These are phyloP conservation scores for Neopestalotiopsis clavispora DNA, from an alignment of 2,329 filamentous ascomycete species.

Conservation along the genomic window DNA sequence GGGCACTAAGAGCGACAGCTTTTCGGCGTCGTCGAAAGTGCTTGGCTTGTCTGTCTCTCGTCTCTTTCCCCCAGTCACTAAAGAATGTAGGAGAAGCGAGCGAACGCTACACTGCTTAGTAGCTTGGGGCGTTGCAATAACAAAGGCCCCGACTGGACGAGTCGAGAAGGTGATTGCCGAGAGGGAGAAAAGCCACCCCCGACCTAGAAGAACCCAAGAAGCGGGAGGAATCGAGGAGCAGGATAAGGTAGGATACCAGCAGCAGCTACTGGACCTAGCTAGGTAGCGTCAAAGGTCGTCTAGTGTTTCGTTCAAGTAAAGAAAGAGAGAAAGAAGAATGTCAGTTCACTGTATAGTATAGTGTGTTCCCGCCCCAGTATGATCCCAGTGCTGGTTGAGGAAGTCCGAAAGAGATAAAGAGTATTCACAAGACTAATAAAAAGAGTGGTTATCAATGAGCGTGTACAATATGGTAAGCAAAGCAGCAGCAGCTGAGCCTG, in stretches of 20 bases:
- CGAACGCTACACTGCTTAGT: neutral
- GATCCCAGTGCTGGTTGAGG: conserved; percentile 15
- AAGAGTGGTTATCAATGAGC: neutral
- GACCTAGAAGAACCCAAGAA: neutral
- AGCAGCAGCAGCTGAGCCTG: conserved; percentile 3
- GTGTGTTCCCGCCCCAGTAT: neutral
- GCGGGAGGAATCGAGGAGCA: neutral
- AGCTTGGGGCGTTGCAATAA: neutral
- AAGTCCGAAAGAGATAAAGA: conserved; percentile 18
- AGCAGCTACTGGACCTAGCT: neutral
- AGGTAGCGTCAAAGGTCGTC: neutral
- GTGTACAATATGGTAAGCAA: neutral
- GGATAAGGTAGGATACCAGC: too few relatives aligned
- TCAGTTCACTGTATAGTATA: neutral
- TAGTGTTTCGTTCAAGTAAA: neutral
- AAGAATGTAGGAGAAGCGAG: too few relatives aligned
- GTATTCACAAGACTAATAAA: conserved; percentile 1
- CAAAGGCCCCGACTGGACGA: neutral
- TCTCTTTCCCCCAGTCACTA: too few relatives aligned
- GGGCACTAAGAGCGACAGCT: neutral
- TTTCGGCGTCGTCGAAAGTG: neutral
- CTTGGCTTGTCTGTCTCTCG: too few relatives aligned
- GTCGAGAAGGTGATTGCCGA: conserved; percentile 14
- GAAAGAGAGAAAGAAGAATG: neutral
- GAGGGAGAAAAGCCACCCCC: neutral